These are phyloP conservation scores for Coemansia sp. DNA, from an alignment of 192 early-diverging fungal species.

Conservation along the genomic window DNA sequence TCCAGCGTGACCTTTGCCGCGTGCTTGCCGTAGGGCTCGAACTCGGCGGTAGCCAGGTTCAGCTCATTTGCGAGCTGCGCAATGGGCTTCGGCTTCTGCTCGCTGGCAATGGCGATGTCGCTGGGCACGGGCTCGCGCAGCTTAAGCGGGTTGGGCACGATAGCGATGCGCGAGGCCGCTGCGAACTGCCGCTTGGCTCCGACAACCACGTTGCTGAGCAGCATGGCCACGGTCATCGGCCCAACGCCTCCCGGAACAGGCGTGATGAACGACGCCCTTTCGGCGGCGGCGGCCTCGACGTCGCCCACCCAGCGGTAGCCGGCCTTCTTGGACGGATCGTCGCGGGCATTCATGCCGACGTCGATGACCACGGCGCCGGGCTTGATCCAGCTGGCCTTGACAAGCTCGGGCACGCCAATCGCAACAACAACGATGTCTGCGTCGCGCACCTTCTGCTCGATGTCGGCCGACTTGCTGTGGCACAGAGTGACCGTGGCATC, in stretches of 20 bases:
- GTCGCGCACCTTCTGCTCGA: constrained; percentile 70
- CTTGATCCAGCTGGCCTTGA: constrained; percentile 96
- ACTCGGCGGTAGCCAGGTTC: constrained; percentile 71
- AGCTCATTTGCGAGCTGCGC: constrained; percentile 77
- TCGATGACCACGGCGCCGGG: constrained; percentile 92
- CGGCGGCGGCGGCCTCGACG: constrained; percentile 70
- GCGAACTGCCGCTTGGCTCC: constrained; percentile 72
- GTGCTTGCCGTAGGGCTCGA: constrained; percentile 80
- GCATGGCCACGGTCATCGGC: constrained; percentile 99
- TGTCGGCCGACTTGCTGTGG: constrained; percentile 77
- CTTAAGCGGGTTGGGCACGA: constrained; percentile 60
- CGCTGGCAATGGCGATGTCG: constrained; percentile 91
- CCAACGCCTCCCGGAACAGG: constrained; percentile 99
- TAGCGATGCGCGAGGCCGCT: constrained; percentile 50
- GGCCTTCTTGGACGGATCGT: constrained; percentile 83
- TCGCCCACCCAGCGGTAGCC: constrained; percentile 93
- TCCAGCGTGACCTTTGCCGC: constrained; percentile 89
- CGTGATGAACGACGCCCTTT: constrained; percentile 80
- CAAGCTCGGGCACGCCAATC: constrained; percentile 70
- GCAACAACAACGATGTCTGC: constrained; percentile 94
- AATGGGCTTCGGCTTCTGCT: constrained; percentile 86
- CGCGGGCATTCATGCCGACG: constrained; percentile 92
- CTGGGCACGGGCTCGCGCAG: constrained; percentile 82
- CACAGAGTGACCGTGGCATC: constrained; percentile 95
- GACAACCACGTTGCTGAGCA: constrained; percentile 83